phyloP scores from a whole-genome alignment of 495 filamentous ascomycete genomes.

The Penicillium cinerascens region DNA sequence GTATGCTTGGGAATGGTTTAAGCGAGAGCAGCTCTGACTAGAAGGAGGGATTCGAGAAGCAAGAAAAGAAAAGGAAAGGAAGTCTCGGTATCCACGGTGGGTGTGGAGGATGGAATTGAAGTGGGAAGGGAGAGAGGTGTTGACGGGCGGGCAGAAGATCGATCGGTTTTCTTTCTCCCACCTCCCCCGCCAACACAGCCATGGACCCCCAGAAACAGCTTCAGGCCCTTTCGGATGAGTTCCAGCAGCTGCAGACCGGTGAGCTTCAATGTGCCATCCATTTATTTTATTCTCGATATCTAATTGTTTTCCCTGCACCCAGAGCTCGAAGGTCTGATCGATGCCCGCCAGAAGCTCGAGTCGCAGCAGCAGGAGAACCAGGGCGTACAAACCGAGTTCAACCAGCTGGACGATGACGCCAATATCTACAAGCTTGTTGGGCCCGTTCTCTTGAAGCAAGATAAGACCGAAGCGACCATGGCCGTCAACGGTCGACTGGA shows the following conservation, averaged over 20 bases:
- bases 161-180: constrained; percentile 26
- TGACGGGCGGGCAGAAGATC: constrained; percentile 25
- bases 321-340: constrained; percentile 76
- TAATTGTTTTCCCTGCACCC: constrained; percentile 10
- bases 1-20: constrained; percentile 15
- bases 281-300: neutral
- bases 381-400: constrained; percentile 89
- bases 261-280: neutral
- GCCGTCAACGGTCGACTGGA: constrained; percentile 86
- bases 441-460: constrained; percentile 91
- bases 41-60: neutral
- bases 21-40: neutral
- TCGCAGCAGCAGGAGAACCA: constrained; percentile 91
- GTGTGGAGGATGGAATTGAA: constrained; percentile 19
- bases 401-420: constrained; percentile 68
- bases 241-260: constrained; percentile 82
- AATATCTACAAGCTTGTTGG: constrained; percentile 95
- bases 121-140: constrained; percentile 16
- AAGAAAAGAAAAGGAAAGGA: neutral
- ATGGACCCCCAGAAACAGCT: constrained; percentile 64
- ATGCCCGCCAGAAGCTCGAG: constrained; percentile 88
- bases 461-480: constrained; percentile 79
- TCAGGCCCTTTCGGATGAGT: constrained; percentile 82
- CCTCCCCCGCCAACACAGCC: constrained; percentile 21
- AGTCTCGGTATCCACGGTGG: constrained; percentile 3